Evolutionary conservation across 2,329 filamentous ascomycete species (phyloP).

Genomic region (Acrodontium crateriforme): DNA sequence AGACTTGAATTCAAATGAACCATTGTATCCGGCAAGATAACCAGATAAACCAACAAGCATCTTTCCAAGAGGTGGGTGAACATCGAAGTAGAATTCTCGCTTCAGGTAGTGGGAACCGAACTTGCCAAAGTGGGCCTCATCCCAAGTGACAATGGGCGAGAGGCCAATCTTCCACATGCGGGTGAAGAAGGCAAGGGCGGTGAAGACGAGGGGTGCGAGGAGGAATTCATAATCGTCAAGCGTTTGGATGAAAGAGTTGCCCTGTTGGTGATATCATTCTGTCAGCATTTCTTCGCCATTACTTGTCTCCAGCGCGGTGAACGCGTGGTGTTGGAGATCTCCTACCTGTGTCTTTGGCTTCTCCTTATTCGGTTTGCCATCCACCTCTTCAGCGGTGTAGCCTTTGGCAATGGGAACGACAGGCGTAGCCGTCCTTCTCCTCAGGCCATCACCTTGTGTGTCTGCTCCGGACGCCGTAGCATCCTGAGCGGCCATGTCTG

Average conservation of each 20-base stretch:
- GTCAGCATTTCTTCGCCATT: slow-evolving; percentile 1
- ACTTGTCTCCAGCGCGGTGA: neutral
- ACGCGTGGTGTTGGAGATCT: neutral
- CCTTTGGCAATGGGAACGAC: slow-evolving; percentile 17
- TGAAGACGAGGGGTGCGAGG: slow-evolving; percentile 50
- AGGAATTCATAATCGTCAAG: slow-evolving; percentile 50
- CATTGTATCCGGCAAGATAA: slow-evolving; percentile 94
- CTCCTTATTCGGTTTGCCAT: slow-evolving; percentile 23
- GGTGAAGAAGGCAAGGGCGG: slow-evolving; percentile 49
- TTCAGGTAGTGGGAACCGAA: slow-evolving; percentile 99
- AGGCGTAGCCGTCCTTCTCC: slow-evolving; percentile 30
- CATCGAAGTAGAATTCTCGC: slow-evolving; percentile 98
- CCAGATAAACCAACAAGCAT: slow-evolving; percentile 96
- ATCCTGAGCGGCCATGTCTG: slow-evolving; percentile 18
- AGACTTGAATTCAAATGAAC: slow-evolving; percentile 98
- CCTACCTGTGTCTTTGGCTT: slow-evolving; percentile 36
- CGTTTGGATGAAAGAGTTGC: slow-evolving; percentile 45
- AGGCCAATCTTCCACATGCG: slow-evolving; percentile 54
- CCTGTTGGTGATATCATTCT: slow-evolving; percentile 8
- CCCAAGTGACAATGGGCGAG: slow-evolving; percentile 61
- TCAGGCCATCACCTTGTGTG: slow-evolving; percentile 30
- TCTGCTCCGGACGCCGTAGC: slow-evolving; percentile 26
- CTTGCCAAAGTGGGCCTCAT: slow-evolving; percentile 79
- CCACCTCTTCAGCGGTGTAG: slow-evolving; percentile 17
- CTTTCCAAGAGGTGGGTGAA: slow-evolving; percentile 91